Conservation (phyloP, 1,139 yeast species). For the Geotrichum reessii region DNA sequence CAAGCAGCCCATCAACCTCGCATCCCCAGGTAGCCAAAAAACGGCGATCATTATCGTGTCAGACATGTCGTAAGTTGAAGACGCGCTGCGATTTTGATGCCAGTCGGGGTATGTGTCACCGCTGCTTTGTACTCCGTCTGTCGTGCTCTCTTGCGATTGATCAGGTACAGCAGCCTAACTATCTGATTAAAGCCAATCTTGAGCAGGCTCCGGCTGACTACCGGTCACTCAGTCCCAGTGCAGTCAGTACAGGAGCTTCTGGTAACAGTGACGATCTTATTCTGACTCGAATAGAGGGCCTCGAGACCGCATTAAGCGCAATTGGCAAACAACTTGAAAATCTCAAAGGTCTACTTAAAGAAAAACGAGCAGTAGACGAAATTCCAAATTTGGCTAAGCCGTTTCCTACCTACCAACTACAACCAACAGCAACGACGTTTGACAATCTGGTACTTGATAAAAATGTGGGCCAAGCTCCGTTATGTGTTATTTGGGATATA, state of each 20-base stretch:
- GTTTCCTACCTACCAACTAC: neutral
- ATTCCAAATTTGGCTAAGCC: neutral
- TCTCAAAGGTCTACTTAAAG: neutral
- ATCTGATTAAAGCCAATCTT: slow-evolving; percentile 6
- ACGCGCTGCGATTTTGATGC: slow-evolving; percentile 49
- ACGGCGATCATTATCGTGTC: slow-evolving; percentile 46
- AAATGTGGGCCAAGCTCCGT: slow-evolving; percentile 35
- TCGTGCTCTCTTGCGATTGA: slow-evolving; percentile 44
- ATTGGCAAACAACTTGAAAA: slow-evolving; percentile 1
- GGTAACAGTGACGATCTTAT: neutral
- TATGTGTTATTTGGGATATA: slow-evolving; percentile 40
- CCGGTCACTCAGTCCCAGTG: neutral
- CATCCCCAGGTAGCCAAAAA: slow-evolving; percentile 24
- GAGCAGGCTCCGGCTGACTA: neutral
- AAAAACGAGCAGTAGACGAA: neutral
- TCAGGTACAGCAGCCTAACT: slow-evolving; percentile 23
- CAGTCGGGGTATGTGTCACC: slow-evolving; percentile 41
- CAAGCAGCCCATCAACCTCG: neutral
- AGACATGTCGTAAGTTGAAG: slow-evolving; percentile 48
- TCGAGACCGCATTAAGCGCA: neutral
- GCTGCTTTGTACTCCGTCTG: slow-evolving; percentile 44
- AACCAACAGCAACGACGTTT: neutral
- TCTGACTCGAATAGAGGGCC: neutral
- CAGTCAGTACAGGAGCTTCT: neutral
- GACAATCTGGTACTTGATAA: neutral